Conservation (phyloP, 371 early-diverging fungal species). For the Apophysomyces variabilis region DNA sequence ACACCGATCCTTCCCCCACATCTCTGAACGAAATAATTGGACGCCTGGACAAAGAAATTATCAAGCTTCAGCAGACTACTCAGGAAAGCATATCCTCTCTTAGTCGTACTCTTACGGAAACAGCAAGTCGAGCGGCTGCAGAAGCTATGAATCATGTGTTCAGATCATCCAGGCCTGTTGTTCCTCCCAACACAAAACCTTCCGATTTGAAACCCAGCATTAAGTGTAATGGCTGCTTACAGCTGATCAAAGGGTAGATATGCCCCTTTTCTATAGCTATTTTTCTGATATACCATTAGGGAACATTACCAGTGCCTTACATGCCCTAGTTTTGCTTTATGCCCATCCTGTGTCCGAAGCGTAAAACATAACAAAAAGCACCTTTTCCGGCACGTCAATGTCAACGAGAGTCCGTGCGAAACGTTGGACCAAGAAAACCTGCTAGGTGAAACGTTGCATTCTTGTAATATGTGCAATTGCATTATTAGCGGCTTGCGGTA, state of each 20-base stretch:
- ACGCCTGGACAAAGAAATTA: neutral
- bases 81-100: neutral
- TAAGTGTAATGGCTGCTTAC: neutral
- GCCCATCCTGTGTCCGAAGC: neutral
- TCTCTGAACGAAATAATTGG: neutral
- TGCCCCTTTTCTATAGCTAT: neutral
- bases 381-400: neutral
- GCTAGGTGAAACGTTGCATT: neutral
- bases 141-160: neutral
- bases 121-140: neutral
- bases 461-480: slow-evolving; percentile 13
- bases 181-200: neutral
- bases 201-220: neutral
- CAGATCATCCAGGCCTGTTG: neutral
- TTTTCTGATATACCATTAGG: neutral
- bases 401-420: neutral
- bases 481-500: slow-evolving; percentile 3
- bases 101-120: neutral
- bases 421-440: neutral
- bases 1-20: neutral
- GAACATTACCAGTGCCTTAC: neutral
- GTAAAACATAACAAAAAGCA: neutral
- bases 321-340: neutral
- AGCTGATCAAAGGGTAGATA: neutral
- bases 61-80: neutral